Conservation (phyloP, 768 basidiomycete genomes). For the Chiua virens region DNA sequence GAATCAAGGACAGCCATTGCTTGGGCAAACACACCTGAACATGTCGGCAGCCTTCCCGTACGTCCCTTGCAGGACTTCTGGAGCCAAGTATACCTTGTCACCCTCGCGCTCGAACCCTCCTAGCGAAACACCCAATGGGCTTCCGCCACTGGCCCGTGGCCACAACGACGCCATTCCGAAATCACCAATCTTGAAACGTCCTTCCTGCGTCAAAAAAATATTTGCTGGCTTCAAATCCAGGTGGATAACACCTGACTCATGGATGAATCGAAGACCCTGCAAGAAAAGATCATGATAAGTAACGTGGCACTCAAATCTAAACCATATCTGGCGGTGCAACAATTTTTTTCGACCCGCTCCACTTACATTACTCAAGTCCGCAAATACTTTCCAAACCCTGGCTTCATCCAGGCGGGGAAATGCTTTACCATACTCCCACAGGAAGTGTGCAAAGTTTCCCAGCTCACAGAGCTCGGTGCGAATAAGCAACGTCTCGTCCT, state of each 20-base stretch:
- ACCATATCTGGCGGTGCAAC: conserved; percentile 17
- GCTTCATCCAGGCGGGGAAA: conserved; percentile 89
- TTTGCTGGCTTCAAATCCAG: conserved; percentile 98
- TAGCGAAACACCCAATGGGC: conserved; percentile 35
- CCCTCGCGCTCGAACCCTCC: conserved; percentile 91
- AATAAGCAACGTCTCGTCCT: conserved; percentile 84
- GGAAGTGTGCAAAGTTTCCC: conserved; percentile 88
- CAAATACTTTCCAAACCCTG: conserved; percentile 93
- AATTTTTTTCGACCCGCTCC: conserved; percentile 1
- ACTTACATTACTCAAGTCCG: conserved; percentile 86
- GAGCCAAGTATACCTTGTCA: conserved; percentile 95
- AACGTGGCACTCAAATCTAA: conserved; percentile 25
- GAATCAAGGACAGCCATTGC: not conserved
- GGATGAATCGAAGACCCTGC: conserved; percentile 87
- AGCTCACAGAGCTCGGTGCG: conserved; percentile 93
- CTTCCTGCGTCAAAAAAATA: conserved; percentile 84
- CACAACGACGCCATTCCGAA: conserved; percentile 98
- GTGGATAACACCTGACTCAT: conserved; percentile 86
- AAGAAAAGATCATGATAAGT: conserved; percentile 23
- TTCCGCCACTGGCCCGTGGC: conserved; percentile 55
- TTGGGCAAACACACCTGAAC: conserved; percentile 71
- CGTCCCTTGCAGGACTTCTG: conserved; percentile 87
- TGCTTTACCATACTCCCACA: conserved; percentile 85
- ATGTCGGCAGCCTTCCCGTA: conserved; percentile 96
- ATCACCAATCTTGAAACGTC: conserved; percentile 94